A percentile compares a stretch with the other conserved stretches of the same genome.
Evolutionary conservation across 495 filamentous ascomycete genomes (phyloP).

Genomic region (Astrothelium subdiscretum): DNA sequence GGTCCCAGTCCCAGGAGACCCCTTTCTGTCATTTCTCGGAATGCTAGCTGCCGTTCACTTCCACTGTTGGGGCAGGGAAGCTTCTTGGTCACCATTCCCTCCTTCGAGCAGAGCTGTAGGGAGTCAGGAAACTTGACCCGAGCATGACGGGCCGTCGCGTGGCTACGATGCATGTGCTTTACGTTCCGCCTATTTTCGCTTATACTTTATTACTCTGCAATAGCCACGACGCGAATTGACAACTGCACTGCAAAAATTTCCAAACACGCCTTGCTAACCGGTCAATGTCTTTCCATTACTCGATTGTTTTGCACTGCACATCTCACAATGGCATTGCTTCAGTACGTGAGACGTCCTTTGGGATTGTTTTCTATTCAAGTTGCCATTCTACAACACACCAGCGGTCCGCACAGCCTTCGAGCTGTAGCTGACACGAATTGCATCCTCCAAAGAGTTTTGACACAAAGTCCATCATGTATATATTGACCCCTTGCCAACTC

Average conservation of each 20-base stretch:
- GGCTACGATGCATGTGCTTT: neutral
- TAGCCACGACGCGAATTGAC: neutral
- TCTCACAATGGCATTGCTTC: neutral
- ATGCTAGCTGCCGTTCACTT: neutral
- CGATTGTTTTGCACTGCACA: too few relatives aligned
- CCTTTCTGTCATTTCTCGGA: neutral
- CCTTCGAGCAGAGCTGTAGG: neutral
- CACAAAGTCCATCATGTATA: neutral
- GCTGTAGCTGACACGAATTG: conserved; percentile 1
- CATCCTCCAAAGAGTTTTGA: neutral
- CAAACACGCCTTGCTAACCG: neutral
- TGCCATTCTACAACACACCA: neutral
- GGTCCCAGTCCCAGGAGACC: neutral
- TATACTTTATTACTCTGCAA: neutral
- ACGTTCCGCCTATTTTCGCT: neutral
- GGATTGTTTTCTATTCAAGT: neutral
- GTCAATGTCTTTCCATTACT: neutral
- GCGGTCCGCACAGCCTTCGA: neutral
- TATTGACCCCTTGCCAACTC: neutral
- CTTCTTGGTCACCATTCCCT: neutral
- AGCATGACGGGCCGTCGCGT: neutral
- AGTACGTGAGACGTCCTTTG: neutral
- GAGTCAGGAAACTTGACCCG: neutral
- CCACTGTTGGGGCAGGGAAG: neutral
- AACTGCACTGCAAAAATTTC: neutral